A percentile compares a stretch with the other conserved stretches of the same genome.
These are phyloP conservation scores for Physcomitrium patens DNA, from an alignment of 225 moss, liverwort and hornwort genomes.

Conservation along the genomic window DNA sequence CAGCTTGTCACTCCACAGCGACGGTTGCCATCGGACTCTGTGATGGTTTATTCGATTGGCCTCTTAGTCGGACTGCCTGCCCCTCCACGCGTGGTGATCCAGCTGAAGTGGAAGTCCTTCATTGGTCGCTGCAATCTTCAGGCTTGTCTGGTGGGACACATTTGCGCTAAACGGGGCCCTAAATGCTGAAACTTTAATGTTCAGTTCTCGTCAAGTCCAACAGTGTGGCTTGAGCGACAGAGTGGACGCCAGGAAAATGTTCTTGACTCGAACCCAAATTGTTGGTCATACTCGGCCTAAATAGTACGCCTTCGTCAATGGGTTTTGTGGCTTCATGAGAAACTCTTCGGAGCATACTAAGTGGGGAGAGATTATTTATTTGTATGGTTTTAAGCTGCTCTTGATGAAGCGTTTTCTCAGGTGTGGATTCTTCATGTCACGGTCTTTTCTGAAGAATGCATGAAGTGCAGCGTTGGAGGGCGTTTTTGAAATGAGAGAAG, in stretches of 20 bases:
- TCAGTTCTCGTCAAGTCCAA: conserved; percentile 5
- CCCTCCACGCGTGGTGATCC: conserved; percentile 35
- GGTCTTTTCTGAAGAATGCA: background rate
- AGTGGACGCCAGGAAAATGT: conserved; percentile 21
- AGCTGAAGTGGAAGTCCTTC: conserved; percentile 48
- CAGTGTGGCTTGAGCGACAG: conserved; percentile 16
- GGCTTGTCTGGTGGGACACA: conserved; percentile 23
- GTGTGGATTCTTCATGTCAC: conserved; percentile 8
- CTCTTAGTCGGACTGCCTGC: conserved; percentile 33
- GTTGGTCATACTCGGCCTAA: too few species aligned
- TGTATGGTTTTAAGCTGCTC: conserved; percentile 27
- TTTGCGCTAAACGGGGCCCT: conserved; percentile 9
- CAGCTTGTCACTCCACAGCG: conserved; percentile 23
- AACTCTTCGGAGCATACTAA: background rate
- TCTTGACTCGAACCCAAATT: conserved; percentile 29
- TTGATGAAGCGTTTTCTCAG: conserved; percentile 9
- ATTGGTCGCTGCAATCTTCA: conserved; percentile 27
- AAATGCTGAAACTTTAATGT: conserved; percentile 20
- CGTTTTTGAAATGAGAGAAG: conserved; percentile 18
- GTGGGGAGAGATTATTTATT: conserved; percentile 14
- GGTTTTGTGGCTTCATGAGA: conserved; percentile 3
- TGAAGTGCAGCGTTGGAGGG: conserved; percentile 3
- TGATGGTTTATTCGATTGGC: conserved; percentile 33
- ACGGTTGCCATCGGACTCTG: conserved; percentile 43
- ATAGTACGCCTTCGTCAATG: background rate